Conservation (phyloP, 495 filamentous ascomycete species). For the Hypoxylon crocopeplum region DNA sequence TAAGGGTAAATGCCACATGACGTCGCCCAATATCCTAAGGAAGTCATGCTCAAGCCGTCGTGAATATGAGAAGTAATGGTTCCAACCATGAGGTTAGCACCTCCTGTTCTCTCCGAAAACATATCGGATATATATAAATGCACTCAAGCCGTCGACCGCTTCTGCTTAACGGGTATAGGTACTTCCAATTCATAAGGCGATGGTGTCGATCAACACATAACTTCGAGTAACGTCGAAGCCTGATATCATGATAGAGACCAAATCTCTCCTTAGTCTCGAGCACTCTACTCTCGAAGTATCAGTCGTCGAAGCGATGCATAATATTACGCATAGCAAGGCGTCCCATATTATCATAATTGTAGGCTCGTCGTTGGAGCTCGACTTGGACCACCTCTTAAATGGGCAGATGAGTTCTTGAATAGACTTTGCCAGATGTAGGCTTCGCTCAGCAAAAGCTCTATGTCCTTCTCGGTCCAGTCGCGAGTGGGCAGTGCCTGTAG, state of each 20-base stretch:
- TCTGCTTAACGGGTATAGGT: no score
- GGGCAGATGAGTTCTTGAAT: slow-evolving; percentile 86
- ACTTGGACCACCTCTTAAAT: slow-evolving; percentile 64
- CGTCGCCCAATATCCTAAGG: no score
- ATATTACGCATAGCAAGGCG: neutral
- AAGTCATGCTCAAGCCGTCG: no score
- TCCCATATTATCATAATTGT: slow-evolving; percentile 45
- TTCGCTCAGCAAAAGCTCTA: slow-evolving; percentile 93
- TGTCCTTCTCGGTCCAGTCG: slow-evolving; percentile 96
- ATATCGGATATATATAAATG: no score
- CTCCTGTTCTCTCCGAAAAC: no score
- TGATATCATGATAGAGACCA: neutral
- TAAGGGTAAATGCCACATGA: no score
- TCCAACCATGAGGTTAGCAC: no score
- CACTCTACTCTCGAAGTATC: neutral
- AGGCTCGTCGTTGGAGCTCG: slow-evolving; percentile 49
- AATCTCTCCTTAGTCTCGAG: neutral
- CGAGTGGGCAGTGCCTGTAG: slow-evolving; percentile 93
- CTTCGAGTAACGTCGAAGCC: neutral
- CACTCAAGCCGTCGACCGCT: no score
- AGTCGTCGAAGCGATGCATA: neutral
- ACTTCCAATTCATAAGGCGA: neutral
- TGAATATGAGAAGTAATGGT: no score
- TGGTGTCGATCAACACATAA: neutral
- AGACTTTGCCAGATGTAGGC: slow-evolving; percentile 96